Base-by-base conservation (phyloP, 495 filamentous ascomycete species). In the Aspergillus kassunensis region DNA sequence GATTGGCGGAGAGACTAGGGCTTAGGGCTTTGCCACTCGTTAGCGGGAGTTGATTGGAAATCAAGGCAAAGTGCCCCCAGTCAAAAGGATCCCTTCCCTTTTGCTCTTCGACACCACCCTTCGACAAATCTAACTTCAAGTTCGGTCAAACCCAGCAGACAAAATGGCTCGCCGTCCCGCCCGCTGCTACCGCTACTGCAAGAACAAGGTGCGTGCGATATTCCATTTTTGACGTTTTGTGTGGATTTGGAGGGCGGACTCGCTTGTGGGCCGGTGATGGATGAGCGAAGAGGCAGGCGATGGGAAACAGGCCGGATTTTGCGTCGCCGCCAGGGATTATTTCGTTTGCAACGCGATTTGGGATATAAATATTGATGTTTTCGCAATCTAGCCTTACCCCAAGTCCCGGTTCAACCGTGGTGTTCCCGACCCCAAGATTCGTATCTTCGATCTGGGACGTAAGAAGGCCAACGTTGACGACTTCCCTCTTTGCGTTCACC, bases 371-470 rank as follows among this genome's bases (percentile, higher is more conserved):
- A 31, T 24, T 44, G 21, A 44, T 18, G 20, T 25, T 16, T 39
- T 19, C 5, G 53, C 46, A 46, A 59, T 46, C 7, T 62, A 96
- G 89, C 91, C 93, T 69, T 98, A 97, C 80, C 93, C 93, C 62
- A 97, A 98, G 86, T 96, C 90, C 57, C 89, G 93, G 58, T 98
- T 97, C 88, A 98, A 98, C 86, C 91, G 93, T 82, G 93, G 93
- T 97, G 93, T 98, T 60, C 93, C 93, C 69, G 92, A 97, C 79
- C 88, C 91, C 58, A 97, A 98, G 85, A 97, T 97, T 69, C 87
- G 90, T 66, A 97, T 98, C 85, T 98, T 95, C 83, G 93, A 98
- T 80, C 86, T 97, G 54, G 93, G 93, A 77, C 90, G 93, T 71
- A 98, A 98, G 90, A 89, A 89, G 76, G 93, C 93, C 59, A 86